Evolutionary conservation across 2,329 filamentous ascomycete species (phyloP), one percentile per base, ranked within the genome.

Genomic region (Apiospora phragmitis): DNA sequence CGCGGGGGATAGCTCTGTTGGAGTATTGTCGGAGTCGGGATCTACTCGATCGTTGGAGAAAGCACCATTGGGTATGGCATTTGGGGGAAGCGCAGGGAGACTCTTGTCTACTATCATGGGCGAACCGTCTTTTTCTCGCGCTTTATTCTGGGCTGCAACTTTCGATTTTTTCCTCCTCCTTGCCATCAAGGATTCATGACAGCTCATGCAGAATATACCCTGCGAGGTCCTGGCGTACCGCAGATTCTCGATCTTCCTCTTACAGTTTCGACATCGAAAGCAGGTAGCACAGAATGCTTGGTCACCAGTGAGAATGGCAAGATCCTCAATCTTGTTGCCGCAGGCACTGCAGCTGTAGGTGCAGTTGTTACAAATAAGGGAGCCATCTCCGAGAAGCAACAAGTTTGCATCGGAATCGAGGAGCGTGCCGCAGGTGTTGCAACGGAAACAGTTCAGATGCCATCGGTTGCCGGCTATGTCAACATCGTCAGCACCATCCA

Each of bases 201-300:
- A 99, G 78, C 92, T 94, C 96, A 99, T 99, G 84, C 96, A 99
- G 80, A 99, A 98, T 76, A 99, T 99, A 72, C 96, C 96, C 82
- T 98, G 96, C 9, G 95, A 98, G 1, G 96, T 99, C 79, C 96
- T 91, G 69, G 96, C 96, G 89, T 98, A 99, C 80, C 95, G 92
- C 74, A 99, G 87, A 80, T 99, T 99, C 83, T 99, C 96, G 72
- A 99, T 99, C 85, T 98, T 98, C 80, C 93, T 91, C 86, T 98
- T 99, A 87, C 96, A 99, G 81, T 98, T 99, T 77, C 96, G 90
- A 84, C 96, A 99, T 77, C 95, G 90, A 85, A 99, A 99, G 84
- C 96, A 99, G 70, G 94, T 95, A 59, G 95, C 94, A 83, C 96
- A 99, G 81, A 98, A 99, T 62, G 96, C 96, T 83, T 99, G 95